Evolutionary conservation across 192 early-diverging fungal genomes (phyloP).

Genomic region (Podila epigama): DNA sequence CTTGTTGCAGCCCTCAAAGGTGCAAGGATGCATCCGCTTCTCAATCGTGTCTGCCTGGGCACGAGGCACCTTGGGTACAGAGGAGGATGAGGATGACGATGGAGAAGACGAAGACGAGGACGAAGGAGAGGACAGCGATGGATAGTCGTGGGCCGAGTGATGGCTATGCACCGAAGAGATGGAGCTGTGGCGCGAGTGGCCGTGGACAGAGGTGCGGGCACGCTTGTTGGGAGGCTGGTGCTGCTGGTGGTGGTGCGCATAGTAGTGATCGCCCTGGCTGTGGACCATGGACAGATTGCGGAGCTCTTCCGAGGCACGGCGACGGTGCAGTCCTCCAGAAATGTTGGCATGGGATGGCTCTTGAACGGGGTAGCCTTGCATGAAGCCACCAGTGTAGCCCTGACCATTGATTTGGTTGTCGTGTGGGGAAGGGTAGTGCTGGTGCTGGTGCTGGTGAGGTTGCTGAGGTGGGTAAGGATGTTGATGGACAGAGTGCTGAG

Average conservation of each 20-base stretch:
- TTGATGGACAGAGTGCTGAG: slow-evolving; percentile 1
- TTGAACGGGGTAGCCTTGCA: too few relatives aligned
- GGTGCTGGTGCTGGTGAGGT: slow-evolving; percentile 4
- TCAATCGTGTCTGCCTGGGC: slow-evolving; percentile 27
- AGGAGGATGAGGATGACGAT: neutral
- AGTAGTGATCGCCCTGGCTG: neutral
- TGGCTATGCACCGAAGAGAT: slow-evolving; percentile 35
- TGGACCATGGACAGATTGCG: neutral
- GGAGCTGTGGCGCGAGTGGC: slow-evolving; percentile 40
- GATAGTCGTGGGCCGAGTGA: neutral
- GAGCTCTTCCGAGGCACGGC: slow-evolving; percentile 1
- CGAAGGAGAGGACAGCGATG: neutral
- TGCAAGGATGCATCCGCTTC: slow-evolving; percentile 47
- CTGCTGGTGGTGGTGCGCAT: too few relatives aligned
- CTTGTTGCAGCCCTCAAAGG: slow-evolving; percentile 71
- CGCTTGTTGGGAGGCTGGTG: neutral
- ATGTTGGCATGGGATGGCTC: too few relatives aligned
- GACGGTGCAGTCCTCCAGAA: neutral
- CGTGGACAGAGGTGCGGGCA: neutral
- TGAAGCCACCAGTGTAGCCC: too few relatives aligned
- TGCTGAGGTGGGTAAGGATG: slow-evolving; percentile 4
- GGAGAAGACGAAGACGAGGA: slow-evolving; percentile 10
- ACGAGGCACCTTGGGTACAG: slow-evolving; percentile 3
- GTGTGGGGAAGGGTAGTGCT: neutral
- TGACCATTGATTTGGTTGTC: too few relatives aligned